phyloP scores from a whole-genome alignment of 2,329 filamentous ascomycete species.

The Penicillium sp. region DNA sequence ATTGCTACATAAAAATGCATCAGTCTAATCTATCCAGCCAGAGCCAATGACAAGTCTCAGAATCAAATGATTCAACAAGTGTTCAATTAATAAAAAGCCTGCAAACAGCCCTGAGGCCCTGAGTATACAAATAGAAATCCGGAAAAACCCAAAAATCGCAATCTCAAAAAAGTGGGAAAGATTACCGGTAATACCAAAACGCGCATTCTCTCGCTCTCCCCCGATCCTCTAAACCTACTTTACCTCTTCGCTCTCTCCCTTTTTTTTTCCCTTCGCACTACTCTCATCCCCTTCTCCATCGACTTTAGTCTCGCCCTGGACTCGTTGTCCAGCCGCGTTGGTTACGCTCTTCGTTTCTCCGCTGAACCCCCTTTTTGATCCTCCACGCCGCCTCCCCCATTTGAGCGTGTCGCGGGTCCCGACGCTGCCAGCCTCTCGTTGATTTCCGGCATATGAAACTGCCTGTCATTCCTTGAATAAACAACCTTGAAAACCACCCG shows the following conservation, averaged over 20 bases:
- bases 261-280: conserved; percentile 15
- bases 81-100: neutral
- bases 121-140: neutral
- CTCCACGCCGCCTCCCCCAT: conserved; percentile 1
- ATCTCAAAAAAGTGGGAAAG: neutral
- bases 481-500: conserved; percentile 5
- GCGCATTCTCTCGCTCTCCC: conserved; percentile 1
- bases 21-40: neutral
- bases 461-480: conserved; percentile 25
- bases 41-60: neutral
- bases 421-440: conserved; percentile 41
- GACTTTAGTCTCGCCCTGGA: conserved; percentile 21
- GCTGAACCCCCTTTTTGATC: neutral
- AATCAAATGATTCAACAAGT: neutral
- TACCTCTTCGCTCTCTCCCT: conserved; percentile 12
- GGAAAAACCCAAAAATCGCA: neutral
- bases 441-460: conserved; percentile 24
- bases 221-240: neutral
- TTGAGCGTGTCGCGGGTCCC: conserved; percentile 34
- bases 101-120: neutral
- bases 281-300: conserved; percentile 2
- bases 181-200: conserved; percentile 5
- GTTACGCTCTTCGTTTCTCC: conserved; percentile 8
- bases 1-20: neutral
- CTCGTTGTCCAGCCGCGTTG: conserved; percentile 26